Percentiles rank a stretch among this genome's conserved stretches.
Evolutionary conservation across 1,284 basidiomycete species (phyloP).

Genomic region (Trichosporon faecale): DNA sequence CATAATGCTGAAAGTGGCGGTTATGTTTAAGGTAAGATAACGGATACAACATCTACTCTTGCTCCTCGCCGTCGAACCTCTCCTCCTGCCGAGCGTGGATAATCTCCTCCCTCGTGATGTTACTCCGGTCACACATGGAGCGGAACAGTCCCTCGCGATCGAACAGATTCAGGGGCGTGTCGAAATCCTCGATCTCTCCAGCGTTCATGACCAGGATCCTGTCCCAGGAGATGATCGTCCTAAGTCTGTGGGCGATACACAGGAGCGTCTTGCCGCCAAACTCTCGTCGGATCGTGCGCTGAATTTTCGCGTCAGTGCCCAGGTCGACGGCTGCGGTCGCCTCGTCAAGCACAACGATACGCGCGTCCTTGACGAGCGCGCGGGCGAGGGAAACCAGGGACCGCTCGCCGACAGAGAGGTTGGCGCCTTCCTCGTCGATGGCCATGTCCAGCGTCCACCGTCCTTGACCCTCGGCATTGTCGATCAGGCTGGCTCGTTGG

Average conservation of each 20-base stretch:
- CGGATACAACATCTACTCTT: neutral
- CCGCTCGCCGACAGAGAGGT: constrained; percentile 25
- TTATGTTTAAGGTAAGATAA: neutral
- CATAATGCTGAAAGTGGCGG: neutral
- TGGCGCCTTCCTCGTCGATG: constrained; percentile 38
- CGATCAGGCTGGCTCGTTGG: constrained; percentile 68
- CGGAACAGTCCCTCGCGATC: constrained; percentile 47
- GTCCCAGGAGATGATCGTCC: constrained; percentile 62
- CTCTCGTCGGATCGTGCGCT: constrained; percentile 68
- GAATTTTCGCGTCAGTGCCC: constrained; percentile 71
- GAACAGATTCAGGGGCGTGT: constrained; percentile 47
- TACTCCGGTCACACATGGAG: constrained; percentile 48
- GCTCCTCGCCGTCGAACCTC: neutral
- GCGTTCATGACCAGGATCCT: constrained; percentile 47
- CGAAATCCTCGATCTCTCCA: constrained; percentile 46
- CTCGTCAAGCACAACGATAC: constrained; percentile 63
- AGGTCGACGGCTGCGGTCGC: constrained; percentile 63
- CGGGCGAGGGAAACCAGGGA: constrained; percentile 61
- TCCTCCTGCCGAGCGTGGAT: constrained; percentile 25
- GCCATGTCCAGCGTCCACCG: constrained; percentile 60
- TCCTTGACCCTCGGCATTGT: neutral
- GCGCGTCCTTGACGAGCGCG: constrained; percentile 66
- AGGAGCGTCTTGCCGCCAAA: constrained; percentile 59
- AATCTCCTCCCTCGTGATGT: constrained; percentile 52
- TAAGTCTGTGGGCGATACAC: constrained; percentile 70